Conservation (phyloP, 2,329 filamentous ascomycete genomes). For the Penicillium sumatraense region DNA sequence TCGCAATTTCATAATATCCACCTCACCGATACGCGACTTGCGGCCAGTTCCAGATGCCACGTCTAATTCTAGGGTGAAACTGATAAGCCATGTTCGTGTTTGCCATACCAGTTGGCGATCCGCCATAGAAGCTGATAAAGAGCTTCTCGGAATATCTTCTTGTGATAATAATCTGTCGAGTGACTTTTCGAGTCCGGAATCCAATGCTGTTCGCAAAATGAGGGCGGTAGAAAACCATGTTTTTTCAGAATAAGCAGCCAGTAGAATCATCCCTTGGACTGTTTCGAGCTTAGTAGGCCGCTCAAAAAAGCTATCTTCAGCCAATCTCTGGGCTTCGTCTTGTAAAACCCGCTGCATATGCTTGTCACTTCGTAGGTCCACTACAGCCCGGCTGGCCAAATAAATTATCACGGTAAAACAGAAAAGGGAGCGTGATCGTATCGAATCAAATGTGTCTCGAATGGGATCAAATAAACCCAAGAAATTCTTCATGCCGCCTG, state of each 20-base stretch:
- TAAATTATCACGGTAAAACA: slow-evolving; percentile 43
- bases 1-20: slow-evolving; percentile 38
- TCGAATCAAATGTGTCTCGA: slow-evolving; percentile 41
- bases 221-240: slow-evolving; percentile 44
- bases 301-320: slow-evolving; percentile 43
- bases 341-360: slow-evolving; percentile 41
- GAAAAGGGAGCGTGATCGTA: slow-evolving; percentile 40
- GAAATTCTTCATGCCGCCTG: slow-evolving; percentile 39
- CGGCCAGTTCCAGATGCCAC: slow-evolving; percentile 41
- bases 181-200: slow-evolving; percentile 41
- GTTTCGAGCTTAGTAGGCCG: slow-evolving; percentile 42
- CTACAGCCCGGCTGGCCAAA: slow-evolving; percentile 38
- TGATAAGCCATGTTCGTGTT: slow-evolving; percentile 42
- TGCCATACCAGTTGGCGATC: slow-evolving; percentile 42
- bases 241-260: slow-evolving; percentile 42
- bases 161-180: slow-evolving; percentile 38
- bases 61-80: slow-evolving; percentile 39
- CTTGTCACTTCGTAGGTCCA: slow-evolving; percentile 35
- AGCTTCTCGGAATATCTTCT: slow-evolving; percentile 37
- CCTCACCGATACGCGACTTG: slow-evolving; percentile 40
- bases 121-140: slow-evolving; percentile 37
- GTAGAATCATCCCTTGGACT: slow-evolving; percentile 42
- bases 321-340: slow-evolving; percentile 40
- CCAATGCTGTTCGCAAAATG: slow-evolving; percentile 40
- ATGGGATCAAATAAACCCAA: slow-evolving; percentile 41